phyloP scores from a whole-genome alignment of 305 asterid genomes.

The Fraxinus paxiana region DNA sequence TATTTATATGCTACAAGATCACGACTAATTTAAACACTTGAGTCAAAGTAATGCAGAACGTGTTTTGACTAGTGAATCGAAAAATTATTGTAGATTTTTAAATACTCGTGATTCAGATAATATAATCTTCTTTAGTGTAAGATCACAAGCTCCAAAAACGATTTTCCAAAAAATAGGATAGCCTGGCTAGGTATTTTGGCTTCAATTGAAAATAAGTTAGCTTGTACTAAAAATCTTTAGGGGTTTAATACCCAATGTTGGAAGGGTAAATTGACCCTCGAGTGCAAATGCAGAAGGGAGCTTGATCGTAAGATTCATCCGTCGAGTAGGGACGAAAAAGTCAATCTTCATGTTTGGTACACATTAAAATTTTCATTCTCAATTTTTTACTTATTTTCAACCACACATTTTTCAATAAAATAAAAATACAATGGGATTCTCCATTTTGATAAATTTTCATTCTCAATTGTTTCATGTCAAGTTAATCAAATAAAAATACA shows the following conservation, averaged over 20 bases:
- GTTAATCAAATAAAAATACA: background rate
- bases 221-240: background rate
- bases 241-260: background rate
- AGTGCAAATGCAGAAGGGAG: background rate
- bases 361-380: too few relatives aligned
- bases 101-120: background rate
- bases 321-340: background rate
- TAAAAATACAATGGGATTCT: background rate
- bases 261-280: background rate
- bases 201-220: background rate
- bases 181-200: background rate
- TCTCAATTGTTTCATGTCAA: background rate
- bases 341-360: too few relatives aligned
- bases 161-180: background rate
- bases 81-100: too few relatives aligned
- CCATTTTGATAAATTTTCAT: too few relatives aligned
- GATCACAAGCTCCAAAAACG: background rate
- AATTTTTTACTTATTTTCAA: too few relatives aligned
- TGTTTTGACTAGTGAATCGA: background rate
- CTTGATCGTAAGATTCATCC: background rate
- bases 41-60: background rate
- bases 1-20: background rate
- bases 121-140: background rate
- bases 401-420: too few relatives aligned
- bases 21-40: too few relatives aligned